Evolutionary conservation across 164 flowering plant genomes (phyloP).

Genomic region (Magnolia sinica): DNA sequence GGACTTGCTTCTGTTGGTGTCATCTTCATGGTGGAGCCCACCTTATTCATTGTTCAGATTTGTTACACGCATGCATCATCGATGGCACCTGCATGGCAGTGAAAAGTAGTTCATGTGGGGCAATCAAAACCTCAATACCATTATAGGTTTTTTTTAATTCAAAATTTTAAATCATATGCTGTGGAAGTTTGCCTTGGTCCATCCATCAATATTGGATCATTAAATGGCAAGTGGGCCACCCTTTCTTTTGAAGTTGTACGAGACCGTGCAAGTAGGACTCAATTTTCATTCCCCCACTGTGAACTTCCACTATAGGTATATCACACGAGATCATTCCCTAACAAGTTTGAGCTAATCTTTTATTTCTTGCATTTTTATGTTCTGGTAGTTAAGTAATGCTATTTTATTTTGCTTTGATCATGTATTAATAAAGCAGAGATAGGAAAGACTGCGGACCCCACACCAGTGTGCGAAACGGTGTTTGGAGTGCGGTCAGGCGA

Average conservation of each 20-base stretch:
- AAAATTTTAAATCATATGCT: no score
- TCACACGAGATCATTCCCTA: not conserved
- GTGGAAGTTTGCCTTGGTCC: no score
- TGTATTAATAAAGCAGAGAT: not conserved
- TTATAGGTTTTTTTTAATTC: no score
- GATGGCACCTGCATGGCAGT: no score
- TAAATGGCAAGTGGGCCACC: not conserved
- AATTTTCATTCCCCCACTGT: not conserved
- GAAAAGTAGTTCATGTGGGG: no score
- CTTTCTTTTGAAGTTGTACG: not conserved
- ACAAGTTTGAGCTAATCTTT: not conserved
- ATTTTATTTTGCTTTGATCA: not conserved
- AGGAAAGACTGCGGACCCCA: not conserved
- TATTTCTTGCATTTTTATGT: not conserved
- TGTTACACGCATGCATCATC: no score
- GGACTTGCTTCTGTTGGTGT: not conserved
- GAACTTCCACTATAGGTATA: not conserved
- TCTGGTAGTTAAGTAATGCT: not conserved
- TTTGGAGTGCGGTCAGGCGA: slow-evolving; percentile 16
- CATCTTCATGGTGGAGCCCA: no score
- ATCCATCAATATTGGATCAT: no score
- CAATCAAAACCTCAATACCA: no score
- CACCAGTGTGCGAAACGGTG: slow-evolving; percentile 3
- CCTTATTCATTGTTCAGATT: no score
- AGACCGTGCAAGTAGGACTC: not conserved